Evolutionary conservation across 768 basidiomycete species (phyloP).

Genomic region (Phanerochaete carnosa): DNA sequence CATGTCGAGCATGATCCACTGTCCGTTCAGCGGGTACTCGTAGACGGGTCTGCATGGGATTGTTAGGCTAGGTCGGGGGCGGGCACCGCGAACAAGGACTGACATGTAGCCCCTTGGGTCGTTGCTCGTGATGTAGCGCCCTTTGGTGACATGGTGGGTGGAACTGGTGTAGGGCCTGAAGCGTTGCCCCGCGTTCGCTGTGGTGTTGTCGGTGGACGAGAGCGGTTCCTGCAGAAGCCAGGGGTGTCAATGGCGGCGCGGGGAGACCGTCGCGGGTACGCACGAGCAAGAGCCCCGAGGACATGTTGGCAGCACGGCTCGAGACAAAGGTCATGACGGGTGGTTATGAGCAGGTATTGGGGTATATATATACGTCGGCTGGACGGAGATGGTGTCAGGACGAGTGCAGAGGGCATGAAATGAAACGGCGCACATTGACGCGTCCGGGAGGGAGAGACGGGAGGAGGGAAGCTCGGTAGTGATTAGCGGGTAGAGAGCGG

Average conservation of each 20-base stretch:
- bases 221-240: constrained; percentile 27
- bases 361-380: not conserved
- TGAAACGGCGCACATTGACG: not conserved
- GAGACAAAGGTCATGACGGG: constrained; percentile 18
- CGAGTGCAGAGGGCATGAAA: not conserved
- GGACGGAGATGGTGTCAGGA: not conserved
- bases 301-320: constrained; percentile 27
- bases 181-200: constrained; percentile 28
- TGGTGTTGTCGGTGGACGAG: constrained; percentile 24
- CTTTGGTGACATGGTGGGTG: constrained; percentile 79
- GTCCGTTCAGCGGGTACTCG: constrained; percentile 84
- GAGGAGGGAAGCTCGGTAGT: not conserved
- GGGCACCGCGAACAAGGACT: not conserved
- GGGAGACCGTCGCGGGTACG: constrained; percentile 6
- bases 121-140: constrained; percentile 86
- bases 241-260: not conserved
- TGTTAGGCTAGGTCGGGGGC: not conserved
- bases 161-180: constrained; percentile 72
- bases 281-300: constrained; percentile 29
- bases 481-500: not conserved
- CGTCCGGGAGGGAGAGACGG: not conserved
- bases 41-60: constrained; percentile 62
- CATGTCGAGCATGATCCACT: constrained; percentile 96
- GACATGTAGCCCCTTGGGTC: constrained; percentile 89
- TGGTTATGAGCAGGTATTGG: not conserved